Base-by-base conservation (phyloP, 495 filamentous ascomycete species). In the Annulohypoxylon moriforme region DNA sequence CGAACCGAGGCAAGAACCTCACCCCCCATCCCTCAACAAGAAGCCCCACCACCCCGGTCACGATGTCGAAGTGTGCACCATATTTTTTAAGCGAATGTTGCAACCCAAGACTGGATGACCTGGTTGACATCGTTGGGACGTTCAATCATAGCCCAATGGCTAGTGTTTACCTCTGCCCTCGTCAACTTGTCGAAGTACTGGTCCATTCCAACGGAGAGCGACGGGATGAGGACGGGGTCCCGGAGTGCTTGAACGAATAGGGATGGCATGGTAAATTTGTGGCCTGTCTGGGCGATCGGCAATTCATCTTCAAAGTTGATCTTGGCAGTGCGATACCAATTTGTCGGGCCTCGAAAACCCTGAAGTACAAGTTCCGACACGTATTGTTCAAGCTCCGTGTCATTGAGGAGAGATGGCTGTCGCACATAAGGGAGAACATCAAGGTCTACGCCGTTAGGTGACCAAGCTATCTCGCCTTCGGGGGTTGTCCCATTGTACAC, bases 311-410 rank as follows among this genome's bases (percentile, higher is more conserved):
- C 81, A 74, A 86, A 90, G 72, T 94, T 94, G 52, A 88, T 77
- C 75, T 90, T 76, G 0, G 82, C 77, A 3, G 84, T 88, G 16
- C 89, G 84, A 75, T 94, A 94, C 92, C 92, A 94, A 67, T 91
- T 88, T 87, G 89, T 79, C 3, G 89, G 88, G 11, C 90, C 90
- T 63, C 88, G 85, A 40, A 94, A 76, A 0, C 92, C 91, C 69
- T 85, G 81, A n/a, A 85, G 82, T 1, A 80, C 76, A 74, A 85
- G 93, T 69, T 90, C 81, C 24, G 84, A 80, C 22, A 83, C 83
- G 73, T 93, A 93, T 73, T 86, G 92, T 55, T 92, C 87, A 40
- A 93, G 75, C 67, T 92, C 88, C 83, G 88, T 83, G 60, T 89
- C 84, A 64, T 79, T 85, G 72, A 93, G 69, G 24, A 93, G 68